Conservation (phyloP, 1,284 basidiomycete species). For the Grifola frondosa region DNA sequence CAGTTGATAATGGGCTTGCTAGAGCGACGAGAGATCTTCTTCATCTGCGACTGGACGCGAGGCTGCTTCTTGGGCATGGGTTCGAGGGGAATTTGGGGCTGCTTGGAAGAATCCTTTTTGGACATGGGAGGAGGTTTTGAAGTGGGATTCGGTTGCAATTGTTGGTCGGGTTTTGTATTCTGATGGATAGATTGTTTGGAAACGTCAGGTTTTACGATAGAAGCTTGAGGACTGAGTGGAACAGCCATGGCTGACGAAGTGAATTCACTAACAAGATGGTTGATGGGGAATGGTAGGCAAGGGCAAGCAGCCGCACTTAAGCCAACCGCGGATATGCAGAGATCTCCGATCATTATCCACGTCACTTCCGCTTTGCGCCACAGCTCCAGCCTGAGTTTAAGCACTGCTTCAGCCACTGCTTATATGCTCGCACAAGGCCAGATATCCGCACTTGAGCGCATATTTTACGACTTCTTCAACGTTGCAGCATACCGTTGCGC, state of each 20-base stretch:
- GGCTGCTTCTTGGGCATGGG: conserved; percentile 15
- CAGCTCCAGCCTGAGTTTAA: too few species aligned
- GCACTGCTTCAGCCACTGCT: too few species aligned
- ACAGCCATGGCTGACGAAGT: conserved; percentile 15
- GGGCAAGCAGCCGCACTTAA: too few species aligned
- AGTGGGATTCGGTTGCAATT: conserved; percentile 8
- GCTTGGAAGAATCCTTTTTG: conserved; percentile 24
- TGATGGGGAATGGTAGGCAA: not conserved
- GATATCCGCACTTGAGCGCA: too few species aligned
- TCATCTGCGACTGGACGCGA: conserved; percentile 30
- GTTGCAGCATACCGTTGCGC: too few species aligned
- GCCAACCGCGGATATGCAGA: too few species aligned
- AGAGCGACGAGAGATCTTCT: conserved; percentile 60
- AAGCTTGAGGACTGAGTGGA: conserved; percentile 11
- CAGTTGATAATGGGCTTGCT: conserved; percentile 90
- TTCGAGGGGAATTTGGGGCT: conserved; percentile 10
- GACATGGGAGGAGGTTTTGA: conserved; percentile 5
- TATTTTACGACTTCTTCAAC: too few species aligned
- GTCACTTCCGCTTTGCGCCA: too few species aligned
- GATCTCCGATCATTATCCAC: too few species aligned
- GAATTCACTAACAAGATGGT: not conserved
- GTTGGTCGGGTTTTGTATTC: conserved; percentile 8
- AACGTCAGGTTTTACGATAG: conserved; percentile 5
- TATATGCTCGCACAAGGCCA: too few species aligned
- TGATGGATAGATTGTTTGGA: conserved; percentile 7